These are phyloP conservation scores for Pseudofabraea citricarpa DNA, from an alignment of 2,329 filamentous ascomycete genomes.

Conservation along the genomic window DNA sequence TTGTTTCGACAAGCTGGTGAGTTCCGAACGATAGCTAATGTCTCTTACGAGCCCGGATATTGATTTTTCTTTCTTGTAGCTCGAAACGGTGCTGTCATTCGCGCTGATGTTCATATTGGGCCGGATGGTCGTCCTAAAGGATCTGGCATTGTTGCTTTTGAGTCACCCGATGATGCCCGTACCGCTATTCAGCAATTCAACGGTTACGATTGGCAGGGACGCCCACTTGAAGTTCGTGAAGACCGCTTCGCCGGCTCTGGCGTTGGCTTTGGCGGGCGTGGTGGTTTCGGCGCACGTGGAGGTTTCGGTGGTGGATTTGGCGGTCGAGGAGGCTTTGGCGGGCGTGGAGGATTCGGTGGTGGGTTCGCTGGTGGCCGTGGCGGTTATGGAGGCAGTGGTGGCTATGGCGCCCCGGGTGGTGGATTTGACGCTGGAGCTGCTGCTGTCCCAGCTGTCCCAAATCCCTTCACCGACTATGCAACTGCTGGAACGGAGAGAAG, in stretches of 20 bases:
- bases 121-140: slow-evolving; percentile 93
- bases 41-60: slow-evolving; percentile 16
- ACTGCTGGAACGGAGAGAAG: slow-evolving; percentile 80
- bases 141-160: slow-evolving; percentile 94
- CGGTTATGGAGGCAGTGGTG: slow-evolving; percentile 40
- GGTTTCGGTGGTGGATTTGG: slow-evolving; percentile 47
- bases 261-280: slow-evolving; percentile 37
- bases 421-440: slow-evolving; percentile 25
- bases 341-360: slow-evolving; percentile 55
- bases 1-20: slow-evolving; percentile 96
- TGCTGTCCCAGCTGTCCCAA: slow-evolving; percentile 58
- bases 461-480: slow-evolving; percentile 91
- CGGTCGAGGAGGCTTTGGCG: slow-evolving; percentile 53
- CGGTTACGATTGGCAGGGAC: slow-evolving; percentile 97
- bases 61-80: slow-evolving; percentile 31
- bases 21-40: slow-evolving; percentile 34
- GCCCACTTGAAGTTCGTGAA: slow-evolving; percentile 88
- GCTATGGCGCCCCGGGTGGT: slow-evolving; percentile 31
- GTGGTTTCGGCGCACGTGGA: slow-evolving; percentile 37
- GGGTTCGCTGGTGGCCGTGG: slow-evolving; percentile 34
- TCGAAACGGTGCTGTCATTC: slow-evolving; percentile 74
- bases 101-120: slow-evolving; percentile 90
- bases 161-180: slow-evolving; percentile 88
- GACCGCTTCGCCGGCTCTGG: slow-evolving; percentile 77
- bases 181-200: slow-evolving; percentile 98